phyloP scores from a whole-genome alignment of 2,329 filamentous ascomycete genomes.

The Fusarium fracticaudum region DNA sequence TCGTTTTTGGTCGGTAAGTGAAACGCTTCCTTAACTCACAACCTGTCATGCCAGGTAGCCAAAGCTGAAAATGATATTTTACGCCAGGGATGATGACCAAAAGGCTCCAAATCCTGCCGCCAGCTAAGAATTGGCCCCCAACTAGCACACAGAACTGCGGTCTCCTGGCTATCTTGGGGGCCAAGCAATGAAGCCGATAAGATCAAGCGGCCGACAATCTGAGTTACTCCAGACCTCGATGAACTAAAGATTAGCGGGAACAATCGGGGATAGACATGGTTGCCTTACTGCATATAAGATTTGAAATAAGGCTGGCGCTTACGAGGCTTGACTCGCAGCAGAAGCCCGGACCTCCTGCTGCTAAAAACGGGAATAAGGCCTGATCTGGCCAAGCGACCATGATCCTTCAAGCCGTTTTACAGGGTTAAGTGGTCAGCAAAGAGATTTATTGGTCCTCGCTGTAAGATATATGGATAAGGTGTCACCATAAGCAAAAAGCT shows the following conservation, averaged over 20 bases:
- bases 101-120: not conserved
- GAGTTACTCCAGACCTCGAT: not conserved
- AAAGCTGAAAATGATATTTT: too few relatives aligned
- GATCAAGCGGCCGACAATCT: not conserved
- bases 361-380: not conserved
- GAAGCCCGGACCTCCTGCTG: not conserved
- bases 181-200: not conserved
- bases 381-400: not conserved
- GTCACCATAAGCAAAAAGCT: not conserved
- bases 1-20: not conserved
- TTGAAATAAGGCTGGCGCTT: constrained; percentile 16
- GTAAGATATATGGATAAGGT: not conserved
- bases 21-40: not conserved
- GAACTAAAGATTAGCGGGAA: not conserved
- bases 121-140: not conserved
- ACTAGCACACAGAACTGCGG: not conserved
- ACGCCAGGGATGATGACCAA: not conserved
- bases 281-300: not conserved
- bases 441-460: not conserved
- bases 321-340: not conserved
- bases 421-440: not conserved
- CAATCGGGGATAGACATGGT: not conserved
- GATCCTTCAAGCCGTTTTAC: not conserved
- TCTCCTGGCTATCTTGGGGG: not conserved
- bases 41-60: rapidly evolving